Evolutionary conservation across 441 rosid genomes (phyloP).

Genomic region (Adansonia grandidieri): DNA sequence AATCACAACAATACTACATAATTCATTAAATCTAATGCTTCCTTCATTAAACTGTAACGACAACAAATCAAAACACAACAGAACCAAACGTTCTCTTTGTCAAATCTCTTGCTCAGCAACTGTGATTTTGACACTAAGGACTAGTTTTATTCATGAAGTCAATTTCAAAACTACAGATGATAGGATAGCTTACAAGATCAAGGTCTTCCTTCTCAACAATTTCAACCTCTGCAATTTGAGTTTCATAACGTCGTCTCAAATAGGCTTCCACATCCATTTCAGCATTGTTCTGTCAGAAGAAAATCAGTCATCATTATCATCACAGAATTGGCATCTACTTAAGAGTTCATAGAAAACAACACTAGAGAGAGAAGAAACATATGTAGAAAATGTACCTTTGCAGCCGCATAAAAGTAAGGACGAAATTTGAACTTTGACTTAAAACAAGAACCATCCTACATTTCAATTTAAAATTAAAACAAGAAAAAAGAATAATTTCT

Average conservation of each 20-base stretch:
- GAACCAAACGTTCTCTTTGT: slow-evolving; percentile 12
- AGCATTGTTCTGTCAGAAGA: slow-evolving; percentile 61
- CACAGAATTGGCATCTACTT: not conserved
- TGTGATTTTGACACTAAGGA: slow-evolving; percentile 7
- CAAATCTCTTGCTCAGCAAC: slow-evolving; percentile 6
- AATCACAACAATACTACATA: slow-evolving; percentile 2
- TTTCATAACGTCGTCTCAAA: slow-evolving; percentile 81
- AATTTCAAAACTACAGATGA: slow-evolving; percentile 10
- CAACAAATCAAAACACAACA: slow-evolving; percentile 16
- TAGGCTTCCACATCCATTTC: slow-evolving; percentile 93
- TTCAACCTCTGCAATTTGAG: slow-evolving; percentile 78
- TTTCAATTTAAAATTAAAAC: slow-evolving; percentile 17
- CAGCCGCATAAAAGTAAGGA: slow-evolving; percentile 88
- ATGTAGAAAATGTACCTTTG: slow-evolving; percentile 57
- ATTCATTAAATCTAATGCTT: not conserved
- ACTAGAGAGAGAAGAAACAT: slow-evolving; percentile 19
- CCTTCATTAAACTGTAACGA: slow-evolving; percentile 8
- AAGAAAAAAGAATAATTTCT: not conserved
- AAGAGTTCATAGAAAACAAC: slow-evolving; percentile 18
- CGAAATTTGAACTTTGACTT: slow-evolving; percentile 91
- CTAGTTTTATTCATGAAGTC: slow-evolving; percentile 12
- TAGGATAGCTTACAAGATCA: slow-evolving; percentile 69
- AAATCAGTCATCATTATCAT: slow-evolving; percentile 23
- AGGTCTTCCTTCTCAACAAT: slow-evolving; percentile 92
- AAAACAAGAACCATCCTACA: slow-evolving; percentile 87